These are phyloP conservation scores for Tulasnella sp. DNA, from an alignment of 768 basidiomycete species.

Conservation along the genomic window DNA sequence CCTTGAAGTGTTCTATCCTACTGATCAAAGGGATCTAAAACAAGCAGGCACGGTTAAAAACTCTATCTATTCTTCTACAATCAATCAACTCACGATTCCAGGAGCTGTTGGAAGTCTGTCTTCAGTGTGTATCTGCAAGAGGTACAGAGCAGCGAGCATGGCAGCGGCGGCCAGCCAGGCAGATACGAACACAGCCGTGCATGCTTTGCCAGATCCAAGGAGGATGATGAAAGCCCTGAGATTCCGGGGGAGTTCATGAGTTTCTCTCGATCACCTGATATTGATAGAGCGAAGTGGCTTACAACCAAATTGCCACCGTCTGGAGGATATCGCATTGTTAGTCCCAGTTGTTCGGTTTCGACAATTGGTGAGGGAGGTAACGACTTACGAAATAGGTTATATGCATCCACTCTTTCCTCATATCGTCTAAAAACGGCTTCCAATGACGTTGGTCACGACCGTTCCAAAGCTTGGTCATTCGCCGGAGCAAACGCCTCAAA, in stretches of 20 bases:
- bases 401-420: neutral
- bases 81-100: slow-evolving; percentile 4
- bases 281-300: neutral
- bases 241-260: too few relatives aligned
- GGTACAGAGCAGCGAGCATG: neutral
- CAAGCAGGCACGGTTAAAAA: too few relatives aligned
- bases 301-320: neutral
- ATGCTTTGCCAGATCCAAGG: neutral
- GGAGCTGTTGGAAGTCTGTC: neutral
- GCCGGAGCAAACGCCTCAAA: neutral
- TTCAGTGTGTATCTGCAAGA: neutral
- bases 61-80: too few relatives aligned
- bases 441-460: slow-evolving; percentile 8
- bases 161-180: neutral
- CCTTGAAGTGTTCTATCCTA: too few relatives aligned
- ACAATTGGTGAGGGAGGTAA: too few relatives aligned
- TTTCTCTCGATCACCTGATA: too few relatives aligned
- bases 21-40: too few relatives aligned
- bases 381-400: neutral
- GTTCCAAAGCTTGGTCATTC: neutral
- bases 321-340: too few relatives aligned
- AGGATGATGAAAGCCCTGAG: neutral
- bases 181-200: neutral
- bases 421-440: slow-evolving; percentile 1
- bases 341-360: too few relatives aligned